These are phyloP conservation scores for Nitzschia inconspicua DNA, from an alignment of 108 stramenopile genomes.

Conservation along the genomic window DNA sequence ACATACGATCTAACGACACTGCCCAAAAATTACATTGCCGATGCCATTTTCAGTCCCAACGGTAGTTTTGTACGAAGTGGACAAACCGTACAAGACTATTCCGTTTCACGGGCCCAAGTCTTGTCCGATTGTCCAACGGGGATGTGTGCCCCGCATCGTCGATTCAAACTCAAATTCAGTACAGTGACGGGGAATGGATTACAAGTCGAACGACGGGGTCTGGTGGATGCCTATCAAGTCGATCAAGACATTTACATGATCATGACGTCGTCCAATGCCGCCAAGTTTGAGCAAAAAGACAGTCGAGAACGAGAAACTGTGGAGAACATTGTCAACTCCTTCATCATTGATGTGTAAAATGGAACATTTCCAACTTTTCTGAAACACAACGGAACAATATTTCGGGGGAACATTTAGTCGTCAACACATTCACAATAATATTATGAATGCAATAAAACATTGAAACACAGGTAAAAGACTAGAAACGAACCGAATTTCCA, in stretches of 20 bases:
- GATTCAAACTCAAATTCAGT: conserved; percentile 58
- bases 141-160: conserved; percentile 31
- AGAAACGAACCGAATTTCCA: no score
- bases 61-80: conserved; percentile 61
- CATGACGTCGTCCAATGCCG: conserved; percentile 63
- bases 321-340: conserved; percentile 69
- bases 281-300: conserved; percentile 62
- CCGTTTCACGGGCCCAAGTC: conserved; percentile 40
- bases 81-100: conserved; percentile 55
- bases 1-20: conserved; percentile 47
- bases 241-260: conserved; percentile 61
- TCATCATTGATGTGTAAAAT: conserved; percentile 31
- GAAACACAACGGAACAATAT: no score
- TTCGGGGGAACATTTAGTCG: no score
- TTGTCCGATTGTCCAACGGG: conserved; percentile 27
- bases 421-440: no score
- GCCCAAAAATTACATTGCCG: conserved; percentile 47
- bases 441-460: no score
- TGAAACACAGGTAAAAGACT: no score
- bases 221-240: conserved; percentile 73
- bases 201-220: conserved; percentile 63
- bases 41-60: conserved; percentile 51
- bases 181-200: conserved; percentile 69
- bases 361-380: no score
- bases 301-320: conserved; percentile 73